Base-by-base conservation (phyloP, 345 rosid genomes). In the Aethionema arabicum region DNA sequence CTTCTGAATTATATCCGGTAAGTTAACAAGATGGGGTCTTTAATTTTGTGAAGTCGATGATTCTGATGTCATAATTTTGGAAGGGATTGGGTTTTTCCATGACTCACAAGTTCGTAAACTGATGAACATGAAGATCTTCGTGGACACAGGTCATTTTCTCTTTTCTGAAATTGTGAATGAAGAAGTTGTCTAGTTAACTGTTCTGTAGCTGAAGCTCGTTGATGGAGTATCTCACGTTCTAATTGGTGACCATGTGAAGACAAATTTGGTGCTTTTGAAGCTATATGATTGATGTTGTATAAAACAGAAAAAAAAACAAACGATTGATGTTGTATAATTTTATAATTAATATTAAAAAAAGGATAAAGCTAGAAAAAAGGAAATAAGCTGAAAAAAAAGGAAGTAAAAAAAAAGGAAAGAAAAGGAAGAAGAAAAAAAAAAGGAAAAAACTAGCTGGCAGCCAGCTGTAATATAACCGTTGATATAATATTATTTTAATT, bases 41-140 rank as follows among this genome's bases (percentile, higher is more conserved):
- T n/a, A n/a, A n/a, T 12, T 46, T 66, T 41, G 0, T 62, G 78
- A 95, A 97, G 99, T 95, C 41, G 90, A 95, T 81, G 95, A 85
- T 58, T 90, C 96, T 59, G 99, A 95, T 81, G 99, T 95, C 46
- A 95, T 95, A 48, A 95, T 95, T 72, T 67, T 95, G 80, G 98
- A 90, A 80, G 99, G 99, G 61, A 95, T 95, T 72, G 77, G 90
- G 39, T 91, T 95, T 52, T 95, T 95, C 55, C 98, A 95, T 76
- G 98, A 95, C 64, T 87, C 79, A 36, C 83, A 72, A 61, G 97
- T 95, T 69, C 88, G 99, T 39, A 82, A 83, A 74, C 77, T 85
- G 61, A 95, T 95, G 99, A 79, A 86, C 69, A 82, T 95, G 99
- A 95, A 90, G 80, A 95, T 95, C 56, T 95, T 95, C 59, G 99